Percentiles rank a stretch among this genome's conserved stretches.
phyloP scores from a whole-genome alignment of 1,284 basidiomycete species.

The Agroathelia rolfsii region DNA sequence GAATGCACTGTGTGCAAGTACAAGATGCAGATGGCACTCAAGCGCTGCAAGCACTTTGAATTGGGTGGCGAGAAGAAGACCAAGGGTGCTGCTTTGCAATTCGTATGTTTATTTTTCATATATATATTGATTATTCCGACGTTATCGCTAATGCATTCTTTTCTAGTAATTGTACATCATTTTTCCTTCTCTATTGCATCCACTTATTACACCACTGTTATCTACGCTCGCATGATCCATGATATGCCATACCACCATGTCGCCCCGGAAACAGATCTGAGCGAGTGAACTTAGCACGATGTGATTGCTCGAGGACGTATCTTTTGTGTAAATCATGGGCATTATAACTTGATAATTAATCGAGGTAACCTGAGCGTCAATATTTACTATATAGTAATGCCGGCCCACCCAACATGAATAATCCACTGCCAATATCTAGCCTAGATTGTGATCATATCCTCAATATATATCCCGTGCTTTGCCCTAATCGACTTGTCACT shows the following conservation, averaged over 20 bases:
- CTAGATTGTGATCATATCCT: too few relatives aligned
- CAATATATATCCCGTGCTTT: too few relatives aligned
- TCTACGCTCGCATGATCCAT: slow-evolving; percentile 17
- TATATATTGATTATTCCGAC: slow-evolving; percentile 9
- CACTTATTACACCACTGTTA: slow-evolving; percentile 14
- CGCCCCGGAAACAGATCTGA: too few relatives aligned
- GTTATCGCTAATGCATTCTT: slow-evolving; percentile 6
- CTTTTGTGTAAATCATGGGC: too few relatives aligned
- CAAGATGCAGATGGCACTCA: slow-evolving; percentile 92
- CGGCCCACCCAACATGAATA: too few relatives aligned
- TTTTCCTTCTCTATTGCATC: slow-evolving; percentile 10
- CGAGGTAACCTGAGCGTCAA: too few relatives aligned
- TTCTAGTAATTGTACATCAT: slow-evolving; percentile 16
- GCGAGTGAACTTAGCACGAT: too few relatives aligned
- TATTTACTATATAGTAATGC: too few relatives aligned
- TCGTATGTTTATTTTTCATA: slow-evolving; percentile 49
- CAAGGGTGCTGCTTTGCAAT: slow-evolving; percentile 88
- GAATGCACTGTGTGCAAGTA: slow-evolving; percentile 99
- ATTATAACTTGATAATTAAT: too few relatives aligned
- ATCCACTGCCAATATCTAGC: too few relatives aligned
- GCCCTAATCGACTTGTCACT: too few relatives aligned
- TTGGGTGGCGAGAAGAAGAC: slow-evolving; percentile 99
- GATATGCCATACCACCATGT: slow-evolving; percentile 15
- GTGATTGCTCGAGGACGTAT: too few relatives aligned
- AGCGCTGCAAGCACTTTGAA: slow-evolving; percentile 99